phyloP scores from a whole-genome alignment of 2,329 filamentous ascomycete species.

The Tolypocladium nubicola region DNA sequence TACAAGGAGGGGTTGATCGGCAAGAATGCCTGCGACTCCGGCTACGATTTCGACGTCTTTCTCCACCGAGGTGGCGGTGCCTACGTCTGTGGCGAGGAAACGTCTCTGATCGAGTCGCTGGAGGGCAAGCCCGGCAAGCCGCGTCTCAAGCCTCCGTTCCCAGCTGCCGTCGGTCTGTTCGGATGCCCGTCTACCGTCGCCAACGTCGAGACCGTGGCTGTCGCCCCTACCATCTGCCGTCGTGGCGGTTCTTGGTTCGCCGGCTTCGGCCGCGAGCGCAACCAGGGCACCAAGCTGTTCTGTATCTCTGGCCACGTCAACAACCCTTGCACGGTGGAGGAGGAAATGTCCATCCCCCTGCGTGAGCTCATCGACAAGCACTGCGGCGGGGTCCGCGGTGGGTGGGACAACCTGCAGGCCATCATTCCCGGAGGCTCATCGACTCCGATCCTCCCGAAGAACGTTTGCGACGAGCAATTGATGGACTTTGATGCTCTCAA shows the following conservation, averaged over 20 bases:
- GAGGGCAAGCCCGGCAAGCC: conserved; percentile 99
- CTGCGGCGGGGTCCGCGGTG: conserved; percentile 90
- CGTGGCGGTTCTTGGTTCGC: conserved; percentile 91
- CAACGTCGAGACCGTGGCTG: conserved; percentile 95
- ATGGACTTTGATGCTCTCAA: conserved; percentile 99
- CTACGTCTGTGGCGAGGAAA: conserved; percentile 97
- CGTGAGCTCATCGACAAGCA: conserved; percentile 96
- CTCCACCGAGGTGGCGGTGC: conserved; percentile 94
- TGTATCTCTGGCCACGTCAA: conserved; percentile 99
- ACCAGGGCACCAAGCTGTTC: conserved; percentile 94
- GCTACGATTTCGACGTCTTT: conserved; percentile 97
- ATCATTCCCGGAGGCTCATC: conserved; percentile 95
- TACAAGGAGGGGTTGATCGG: conserved; percentile 91
- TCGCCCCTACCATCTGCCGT: conserved; percentile 90
- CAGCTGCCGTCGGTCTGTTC: conserved; percentile 92
- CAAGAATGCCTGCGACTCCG: conserved; percentile 94
- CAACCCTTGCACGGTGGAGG: conserved; percentile 94
- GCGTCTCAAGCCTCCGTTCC: conserved; percentile 96
- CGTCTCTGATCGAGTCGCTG: conserved; percentile 92
- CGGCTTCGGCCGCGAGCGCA: conserved; percentile 86
- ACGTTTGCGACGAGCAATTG: conserved; percentile 82
- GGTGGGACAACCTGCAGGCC: conserved; percentile 95
- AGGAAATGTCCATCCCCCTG: conserved; percentile 97
- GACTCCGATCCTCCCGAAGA: conserved; percentile 87
- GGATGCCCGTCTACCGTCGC: conserved; percentile 96